Base-by-base conservation (phyloP, 805 yeast species). In the Candida tallmaniae region DNA sequence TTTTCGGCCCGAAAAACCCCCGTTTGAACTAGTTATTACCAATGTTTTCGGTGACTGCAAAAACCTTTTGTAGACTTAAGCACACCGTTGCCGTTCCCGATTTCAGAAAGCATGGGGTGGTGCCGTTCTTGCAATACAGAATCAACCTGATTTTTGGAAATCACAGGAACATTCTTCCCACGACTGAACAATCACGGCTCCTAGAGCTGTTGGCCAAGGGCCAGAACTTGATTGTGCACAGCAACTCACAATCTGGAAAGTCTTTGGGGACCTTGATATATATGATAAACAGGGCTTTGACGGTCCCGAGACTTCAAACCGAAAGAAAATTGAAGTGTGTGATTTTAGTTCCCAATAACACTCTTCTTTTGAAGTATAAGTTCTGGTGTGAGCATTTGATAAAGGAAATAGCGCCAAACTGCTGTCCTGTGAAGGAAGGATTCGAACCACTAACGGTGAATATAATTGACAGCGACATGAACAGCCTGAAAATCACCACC, bases 281-380 rank as follows among this genome's bases (percentile, higher is more conserved):
- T 29, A 50, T 49, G 2, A 22, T 56, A 23, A 50, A 53, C 22
- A 33, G 32, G 9, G 21, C 53, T 0, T 36, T 57, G 17, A 36
- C 44, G 1, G 58, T 58, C 5, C 41, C 40, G 13, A 46, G 44
- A 23, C 46, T 45, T 8, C 9, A 34, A 4, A 35, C 45, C 19
- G 33, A 38, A 19, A 31, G 28, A 12, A 36, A 37, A 2, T 29
- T 45, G 1, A 53, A 54, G 16, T 36, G 51, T 14, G 21, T 56
- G 2, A 44, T 57, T 18, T 22, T 57, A 6, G 60, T 50, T 5
- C 62, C 62, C 4, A 51, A 56, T 6, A 48, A 46, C 28, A 43
- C 35, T 3, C 14, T 50, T 17, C 46, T 56, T 3, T 39, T 39
- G 6, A 40, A 48, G 27, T 58, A 54, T 29, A 28, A 35, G 15